phyloP scores from a whole-genome alignment of 176 grass and related monocot species.

The Hordeum marinum region DNA sequence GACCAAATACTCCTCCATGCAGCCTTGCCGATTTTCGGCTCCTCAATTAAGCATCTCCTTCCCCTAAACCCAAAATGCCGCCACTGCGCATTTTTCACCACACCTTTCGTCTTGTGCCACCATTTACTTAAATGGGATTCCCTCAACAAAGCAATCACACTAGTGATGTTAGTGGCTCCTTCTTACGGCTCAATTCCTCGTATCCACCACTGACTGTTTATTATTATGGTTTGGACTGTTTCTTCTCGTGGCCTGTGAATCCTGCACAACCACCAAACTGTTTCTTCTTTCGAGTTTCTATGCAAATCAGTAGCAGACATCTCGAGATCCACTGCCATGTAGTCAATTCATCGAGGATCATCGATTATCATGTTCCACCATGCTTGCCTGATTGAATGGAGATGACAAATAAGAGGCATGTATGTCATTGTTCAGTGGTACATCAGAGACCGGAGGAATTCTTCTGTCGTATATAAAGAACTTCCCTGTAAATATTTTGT shows the following conservation, averaged over 20 bases:
- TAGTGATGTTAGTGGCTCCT: not conserved
- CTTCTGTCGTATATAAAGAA: not conserved
- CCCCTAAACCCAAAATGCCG: not conserved
- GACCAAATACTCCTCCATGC: not conserved
- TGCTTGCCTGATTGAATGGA: not conserved
- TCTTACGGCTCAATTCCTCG: not conserved
- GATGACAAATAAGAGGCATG: not conserved
- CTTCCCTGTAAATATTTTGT: not conserved
- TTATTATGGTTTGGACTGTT: not conserved
- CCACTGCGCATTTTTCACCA: not conserved
- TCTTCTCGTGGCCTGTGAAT: not conserved
- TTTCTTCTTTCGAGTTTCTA: not conserved
- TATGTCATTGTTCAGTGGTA: not conserved
- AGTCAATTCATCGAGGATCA: not conserved
- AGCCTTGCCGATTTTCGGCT: not conserved
- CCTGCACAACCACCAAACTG: not conserved
- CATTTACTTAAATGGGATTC: not conserved
- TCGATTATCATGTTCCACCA: not conserved
- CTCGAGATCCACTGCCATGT: not conserved
- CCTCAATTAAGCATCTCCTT: not conserved
- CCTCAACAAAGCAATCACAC: not conserved
- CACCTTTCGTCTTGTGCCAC: not conserved
- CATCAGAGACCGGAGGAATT: not conserved
- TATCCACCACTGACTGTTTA: not conserved
- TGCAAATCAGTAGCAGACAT: not conserved